phyloP scores from a whole-genome alignment of 2,329 filamentous ascomycete genomes.

The Trichoderma semiorbis region DNA sequence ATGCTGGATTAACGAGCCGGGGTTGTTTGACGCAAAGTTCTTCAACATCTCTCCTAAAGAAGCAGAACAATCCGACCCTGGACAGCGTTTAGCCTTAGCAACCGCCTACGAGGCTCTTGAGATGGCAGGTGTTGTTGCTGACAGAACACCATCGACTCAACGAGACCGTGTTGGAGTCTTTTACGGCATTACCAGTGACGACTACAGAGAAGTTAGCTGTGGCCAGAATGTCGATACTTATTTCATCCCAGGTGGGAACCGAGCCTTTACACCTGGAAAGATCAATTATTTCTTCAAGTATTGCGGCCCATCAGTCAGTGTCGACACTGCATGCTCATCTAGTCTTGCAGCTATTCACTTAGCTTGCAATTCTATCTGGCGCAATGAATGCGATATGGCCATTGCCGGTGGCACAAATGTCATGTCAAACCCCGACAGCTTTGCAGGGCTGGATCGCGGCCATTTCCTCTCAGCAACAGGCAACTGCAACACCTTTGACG shows the following conservation, averaged over 20 bases:
- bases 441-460: constrained; percentile 69
- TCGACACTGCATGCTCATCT: constrained; percentile 73
- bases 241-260: constrained; percentile 48
- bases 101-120: constrained; percentile 80
- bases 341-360: constrained; percentile 62
- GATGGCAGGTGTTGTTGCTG: constrained; percentile 30
- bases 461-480: constrained; percentile 64
- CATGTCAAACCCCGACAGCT: constrained; percentile 78
- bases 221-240: constrained; percentile 61
- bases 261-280: constrained; percentile 53
- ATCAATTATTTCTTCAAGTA: constrained; percentile 81
- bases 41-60: constrained; percentile 83
- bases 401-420: constrained; percentile 76
- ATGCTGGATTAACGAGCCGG: constrained; percentile 67
- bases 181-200: constrained; percentile 73
- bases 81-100: constrained; percentile 68
- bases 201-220: constrained; percentile 75
- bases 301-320: constrained; percentile 62
- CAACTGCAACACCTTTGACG: constrained; percentile 72
- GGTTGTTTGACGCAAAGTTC: constrained; percentile 71
- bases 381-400: constrained; percentile 74
- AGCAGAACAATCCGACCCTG: constrained; percentile 71
- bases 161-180: constrained; percentile 62
- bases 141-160: constrained; percentile 47
- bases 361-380: constrained; percentile 36